Base-by-base conservation (phyloP, 2,329 filamentous ascomycete species). In the Ophiostoma novo-ulmi region DNA sequence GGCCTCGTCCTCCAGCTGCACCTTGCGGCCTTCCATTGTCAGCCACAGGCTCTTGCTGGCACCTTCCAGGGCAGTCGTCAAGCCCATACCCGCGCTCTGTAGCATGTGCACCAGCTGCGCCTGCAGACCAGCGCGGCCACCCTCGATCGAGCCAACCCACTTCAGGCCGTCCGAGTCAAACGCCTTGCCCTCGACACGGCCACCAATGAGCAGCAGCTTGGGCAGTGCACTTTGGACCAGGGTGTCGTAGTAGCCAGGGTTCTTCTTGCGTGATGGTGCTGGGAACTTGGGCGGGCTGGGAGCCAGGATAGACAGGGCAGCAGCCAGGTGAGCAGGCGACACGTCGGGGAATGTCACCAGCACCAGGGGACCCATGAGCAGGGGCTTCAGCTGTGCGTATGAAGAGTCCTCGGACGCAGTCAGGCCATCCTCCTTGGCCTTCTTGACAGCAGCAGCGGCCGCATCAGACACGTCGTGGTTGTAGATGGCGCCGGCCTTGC, bases 171-270 rank as follows among this genome's bases (percentile, higher is more conserved):
- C 88, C 66, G 86, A 80, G 77, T 97, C 94, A 76, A 97, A 94
- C 41, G 93, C 87, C 79, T 88, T 90, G 73, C 91, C 91, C 77
- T 99, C 95, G 39, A 97, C 87, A 69, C 95, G 85, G 17, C 94
- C 94, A 69, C 93, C 95, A 17, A 99, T 82, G 44, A 99, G 81
- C 79, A 97, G 84, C 73, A 99, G 81, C 82, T 99, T 99, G 77
- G 93, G 88, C 75, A 99, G 79, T 8, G 91, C 95, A 74, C 83
- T 87, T 80, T 97, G 94, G 70, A 94, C 92, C 1, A 85, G 80
- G 0, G 88, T 85, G 70, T 97, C 94, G 79, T 97, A 86, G 80
- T 93, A 97, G 14, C 89, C 89, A 0, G 94, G 93, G 76, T 86
- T 92, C 75, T 87, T 89, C 79, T 86, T 90, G 72, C 92, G 86